Conservation (phyloP, 2,329 filamentous ascomycete genomes). For the Sporothrix euskadiensis region DNA sequence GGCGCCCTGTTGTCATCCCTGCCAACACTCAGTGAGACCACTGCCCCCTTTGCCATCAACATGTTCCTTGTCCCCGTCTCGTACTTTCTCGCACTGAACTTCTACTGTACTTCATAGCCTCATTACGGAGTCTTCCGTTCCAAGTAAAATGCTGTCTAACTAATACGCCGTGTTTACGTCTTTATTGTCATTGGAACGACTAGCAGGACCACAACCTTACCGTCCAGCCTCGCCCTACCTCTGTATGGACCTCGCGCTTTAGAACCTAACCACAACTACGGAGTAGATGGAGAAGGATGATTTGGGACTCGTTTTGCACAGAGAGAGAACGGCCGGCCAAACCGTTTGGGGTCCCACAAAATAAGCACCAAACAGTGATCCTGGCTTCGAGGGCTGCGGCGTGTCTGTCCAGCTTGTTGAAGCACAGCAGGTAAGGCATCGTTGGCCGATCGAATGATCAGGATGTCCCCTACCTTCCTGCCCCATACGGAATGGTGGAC, state of each 20-base stretch:
- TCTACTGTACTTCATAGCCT: not conserved
- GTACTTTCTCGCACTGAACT: not conserved
- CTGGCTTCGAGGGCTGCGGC: not conserved
- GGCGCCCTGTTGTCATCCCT: too few species aligned
- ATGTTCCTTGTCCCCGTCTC: not conserved
- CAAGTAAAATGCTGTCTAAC: not conserved
- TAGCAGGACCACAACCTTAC: not conserved
- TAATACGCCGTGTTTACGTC: not conserved
- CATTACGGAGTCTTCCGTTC: not conserved
- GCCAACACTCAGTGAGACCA: not conserved
- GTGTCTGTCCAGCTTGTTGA: not conserved
- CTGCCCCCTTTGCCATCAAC: not conserved
- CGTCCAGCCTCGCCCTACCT: not conserved
- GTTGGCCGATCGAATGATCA: not conserved
- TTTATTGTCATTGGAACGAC: not conserved
- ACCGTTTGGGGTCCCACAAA: not conserved
- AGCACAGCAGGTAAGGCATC: not conserved
- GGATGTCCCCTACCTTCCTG: too few species aligned
- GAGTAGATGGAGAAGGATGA: not conserved
- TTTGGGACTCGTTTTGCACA: not conserved
- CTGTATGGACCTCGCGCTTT: not conserved
- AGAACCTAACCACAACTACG: not conserved
- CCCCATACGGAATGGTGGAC: not conserved
- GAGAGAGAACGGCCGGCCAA: not conserved
- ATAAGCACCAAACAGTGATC: not conserved